Conservation (phyloP, 2,329 filamentous ascomycete species). For the Talaromyces verruculosus region DNA sequence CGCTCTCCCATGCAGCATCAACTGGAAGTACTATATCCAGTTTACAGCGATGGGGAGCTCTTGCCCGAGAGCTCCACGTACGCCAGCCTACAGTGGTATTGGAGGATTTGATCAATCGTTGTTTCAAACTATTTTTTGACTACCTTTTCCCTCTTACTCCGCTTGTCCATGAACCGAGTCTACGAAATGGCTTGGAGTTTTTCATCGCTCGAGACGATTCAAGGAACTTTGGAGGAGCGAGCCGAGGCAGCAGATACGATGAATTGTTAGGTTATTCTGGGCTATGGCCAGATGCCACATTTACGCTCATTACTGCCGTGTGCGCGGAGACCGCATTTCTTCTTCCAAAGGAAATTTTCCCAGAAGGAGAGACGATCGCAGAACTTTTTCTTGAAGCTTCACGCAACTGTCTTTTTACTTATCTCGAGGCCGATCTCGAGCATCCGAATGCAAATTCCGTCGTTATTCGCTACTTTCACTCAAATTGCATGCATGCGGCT, state of each 20-base stretch:
- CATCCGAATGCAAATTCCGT: constrained; percentile 47
- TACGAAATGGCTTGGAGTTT: constrained; percentile 39
- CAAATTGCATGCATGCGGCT: constrained; percentile 47
- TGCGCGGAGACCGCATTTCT: constrained; percentile 47
- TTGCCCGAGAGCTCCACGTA: constrained; percentile 19
- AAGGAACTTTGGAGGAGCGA: neutral
- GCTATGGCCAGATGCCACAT: constrained; percentile 41
- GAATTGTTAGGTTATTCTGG: constrained; percentile 23
- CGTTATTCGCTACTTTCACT: constrained; percentile 49
- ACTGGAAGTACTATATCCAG: constrained; percentile 17
- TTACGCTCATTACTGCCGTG: constrained; percentile 48
- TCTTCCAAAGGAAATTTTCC: constrained; percentile 43
- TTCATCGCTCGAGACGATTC: constrained; percentile 27
- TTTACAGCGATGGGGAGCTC: constrained; percentile 25
- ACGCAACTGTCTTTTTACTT: constrained; percentile 39
- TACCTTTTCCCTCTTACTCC: constrained; percentile 48
- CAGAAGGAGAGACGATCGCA: constrained; percentile 40
- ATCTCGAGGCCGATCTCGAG: constrained; percentile 46
- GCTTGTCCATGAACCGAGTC: constrained; percentile 44
- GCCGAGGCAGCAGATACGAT: neutral
- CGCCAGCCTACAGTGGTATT: constrained; percentile 15
- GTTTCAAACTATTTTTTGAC: constrained; percentile 46
- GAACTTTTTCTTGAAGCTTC: constrained; percentile 45
- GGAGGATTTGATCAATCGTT: constrained; percentile 27
- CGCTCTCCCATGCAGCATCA: constrained; percentile 23